phyloP scores from a whole-genome alignment of 257 asterid genomes.

The Ballota nigra region DNA sequence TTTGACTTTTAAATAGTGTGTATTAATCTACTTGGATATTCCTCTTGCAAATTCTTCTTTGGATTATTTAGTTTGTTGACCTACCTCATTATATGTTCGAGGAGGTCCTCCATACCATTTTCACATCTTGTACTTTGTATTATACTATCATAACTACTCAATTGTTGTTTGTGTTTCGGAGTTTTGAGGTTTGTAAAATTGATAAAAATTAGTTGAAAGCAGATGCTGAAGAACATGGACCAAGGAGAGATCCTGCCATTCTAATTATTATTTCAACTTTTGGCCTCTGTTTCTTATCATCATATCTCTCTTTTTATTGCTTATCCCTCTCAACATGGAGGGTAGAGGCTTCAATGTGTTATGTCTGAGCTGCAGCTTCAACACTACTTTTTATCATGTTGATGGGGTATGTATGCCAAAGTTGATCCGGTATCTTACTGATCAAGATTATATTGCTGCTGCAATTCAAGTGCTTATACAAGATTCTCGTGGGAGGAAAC shows the following conservation, averaged over 20 bases:
- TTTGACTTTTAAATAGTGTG: neutral
- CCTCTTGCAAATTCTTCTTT: neutral
- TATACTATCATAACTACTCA: neutral
- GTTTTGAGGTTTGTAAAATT: conserved; percentile 17
- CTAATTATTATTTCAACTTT: conserved; percentile 24
- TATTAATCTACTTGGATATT: neutral
- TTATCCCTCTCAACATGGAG: conserved; percentile 35
- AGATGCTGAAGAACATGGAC: conserved; percentile 51
- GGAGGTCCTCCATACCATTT: conserved; percentile 9
- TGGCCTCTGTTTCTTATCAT: neutral
- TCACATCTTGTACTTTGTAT: neutral
- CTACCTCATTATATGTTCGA: no score
- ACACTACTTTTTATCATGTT: conserved; percentile 67
- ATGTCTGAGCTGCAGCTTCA: conserved; percentile 71
- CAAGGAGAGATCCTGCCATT: conserved; percentile 70
- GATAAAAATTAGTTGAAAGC: conserved; percentile 49
- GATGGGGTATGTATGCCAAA: conserved; percentile 63
- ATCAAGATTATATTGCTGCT: conserved; percentile 97
- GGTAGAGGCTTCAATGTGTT: conserved; percentile 95
- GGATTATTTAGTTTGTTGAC: neutral
- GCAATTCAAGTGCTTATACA: conserved; percentile 82
- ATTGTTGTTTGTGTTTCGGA: neutral
- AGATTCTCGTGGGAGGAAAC: conserved; percentile 56
- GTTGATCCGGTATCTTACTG: conserved; percentile 53
- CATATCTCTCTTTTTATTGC: neutral